Evolutionary conservation across 78 protist species (phyloP).

Genomic region (Chrysochromulina parva): DNA sequence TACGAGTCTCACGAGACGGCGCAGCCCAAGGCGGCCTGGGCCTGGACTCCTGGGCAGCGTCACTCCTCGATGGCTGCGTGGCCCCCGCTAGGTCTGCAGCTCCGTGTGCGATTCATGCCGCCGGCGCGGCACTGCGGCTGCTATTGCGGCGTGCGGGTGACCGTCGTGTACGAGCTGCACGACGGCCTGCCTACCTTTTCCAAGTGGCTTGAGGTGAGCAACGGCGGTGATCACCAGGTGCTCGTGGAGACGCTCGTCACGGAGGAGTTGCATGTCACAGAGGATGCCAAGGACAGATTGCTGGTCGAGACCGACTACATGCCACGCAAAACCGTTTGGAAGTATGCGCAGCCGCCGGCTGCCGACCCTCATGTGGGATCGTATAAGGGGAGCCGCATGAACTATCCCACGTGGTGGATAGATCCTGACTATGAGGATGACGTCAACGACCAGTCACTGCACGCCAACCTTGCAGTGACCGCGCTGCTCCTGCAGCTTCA

Average conservation of each 20-base stretch:
- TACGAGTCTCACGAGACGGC: background rate
- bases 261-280: background rate
- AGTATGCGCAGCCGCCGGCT: background rate
- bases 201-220: background rate
- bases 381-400: background rate
- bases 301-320: background rate
- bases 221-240: background rate
- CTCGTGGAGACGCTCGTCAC: background rate
- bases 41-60: background rate
- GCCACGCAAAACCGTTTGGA: background rate
- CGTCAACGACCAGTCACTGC: background rate
- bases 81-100: background rate
- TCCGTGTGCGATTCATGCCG: background rate
- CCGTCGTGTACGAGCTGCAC: background rate
- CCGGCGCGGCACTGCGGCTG: background rate
- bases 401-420: background rate
- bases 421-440: background rate
- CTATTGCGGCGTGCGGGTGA: background rate
- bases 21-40: background rate
- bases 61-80: background rate
- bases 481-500: background rate
- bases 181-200: background rate
- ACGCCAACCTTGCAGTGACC: background rate
- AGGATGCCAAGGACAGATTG: background rate
- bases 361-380: background rate